Evolutionary conservation across 331 rosid species (phyloP).

Genomic region (Spiraea crenata): DNA sequence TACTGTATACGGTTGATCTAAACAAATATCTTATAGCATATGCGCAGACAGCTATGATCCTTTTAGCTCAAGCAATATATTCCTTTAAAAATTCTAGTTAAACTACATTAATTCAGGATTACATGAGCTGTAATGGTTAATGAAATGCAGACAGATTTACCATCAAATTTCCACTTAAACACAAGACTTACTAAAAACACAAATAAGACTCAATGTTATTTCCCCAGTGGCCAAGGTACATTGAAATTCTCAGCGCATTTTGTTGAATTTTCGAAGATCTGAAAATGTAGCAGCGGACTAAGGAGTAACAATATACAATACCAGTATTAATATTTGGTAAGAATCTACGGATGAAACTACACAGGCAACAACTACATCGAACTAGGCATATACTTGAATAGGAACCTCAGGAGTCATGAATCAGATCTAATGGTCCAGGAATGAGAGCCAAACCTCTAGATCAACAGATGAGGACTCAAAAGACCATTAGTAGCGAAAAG

Average conservation of each 20-base stretch:
- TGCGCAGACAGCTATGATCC: constrained; percentile 10
- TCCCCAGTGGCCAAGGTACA: too few species aligned
- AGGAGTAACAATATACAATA: not conserved
- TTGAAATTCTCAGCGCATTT: not conserved
- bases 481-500: not conserved
- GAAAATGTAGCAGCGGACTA: too few species aligned
- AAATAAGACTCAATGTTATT: too few species aligned
- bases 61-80: constrained; percentile 28
- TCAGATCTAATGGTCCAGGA: not conserved
- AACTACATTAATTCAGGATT: not conserved
- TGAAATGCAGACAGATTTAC: too few species aligned
- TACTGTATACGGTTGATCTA: not conserved
- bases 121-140: too few species aligned
- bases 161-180: too few species aligned
- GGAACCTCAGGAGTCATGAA: constrained; percentile 6
- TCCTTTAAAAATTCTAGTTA: constrained; percentile 5
- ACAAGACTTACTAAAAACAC: too few species aligned
- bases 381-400: constrained; percentile 10
- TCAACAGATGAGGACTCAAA: not conserved
- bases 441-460: not conserved
- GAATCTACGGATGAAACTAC: not conserved
- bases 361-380: not conserved
- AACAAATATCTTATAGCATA: not conserved
- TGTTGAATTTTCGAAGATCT: not conserved
- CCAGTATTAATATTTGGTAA: not conserved